phyloP scores from a whole-genome alignment of 2,329 filamentous ascomycete species.

The Ceratocystis cubensis region DNA sequence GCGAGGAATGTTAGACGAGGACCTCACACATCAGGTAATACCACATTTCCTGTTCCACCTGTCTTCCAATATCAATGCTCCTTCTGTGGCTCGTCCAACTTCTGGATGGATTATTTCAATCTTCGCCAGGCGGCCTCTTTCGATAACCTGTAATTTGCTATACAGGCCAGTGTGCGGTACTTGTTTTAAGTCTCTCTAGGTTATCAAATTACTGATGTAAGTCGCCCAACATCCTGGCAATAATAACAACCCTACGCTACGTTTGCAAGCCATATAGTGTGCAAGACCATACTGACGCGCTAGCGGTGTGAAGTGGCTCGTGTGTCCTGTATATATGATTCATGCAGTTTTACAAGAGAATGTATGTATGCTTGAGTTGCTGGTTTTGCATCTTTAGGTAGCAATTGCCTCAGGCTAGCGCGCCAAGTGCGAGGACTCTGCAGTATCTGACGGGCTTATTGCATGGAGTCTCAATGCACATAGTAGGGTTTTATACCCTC shows the following conservation, averaged over 20 bases:
- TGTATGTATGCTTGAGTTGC: background rate
- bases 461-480: background rate
- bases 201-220: background rate
- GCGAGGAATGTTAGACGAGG: background rate
- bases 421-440: background rate
- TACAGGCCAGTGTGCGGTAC: background rate
- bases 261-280: background rate
- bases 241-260: background rate
- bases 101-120: background rate
- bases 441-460: background rate
- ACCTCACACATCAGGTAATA: background rate
- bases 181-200: background rate
- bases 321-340: background rate
- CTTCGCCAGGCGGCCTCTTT: constrained; percentile 1
- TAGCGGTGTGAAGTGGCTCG: constrained; percentile 3
- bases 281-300: background rate
- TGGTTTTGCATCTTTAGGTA: background rate
- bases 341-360: background rate
- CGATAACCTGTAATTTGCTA: background rate
- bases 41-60: background rate
- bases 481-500: background rate
- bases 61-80: background rate
- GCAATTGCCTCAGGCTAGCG: background rate
- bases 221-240: background rate
- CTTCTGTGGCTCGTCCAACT: no score